phyloP scores from a whole-genome alignment of 495 filamentous ascomycete species.

The Chaetomidium leptoderma region DNA sequence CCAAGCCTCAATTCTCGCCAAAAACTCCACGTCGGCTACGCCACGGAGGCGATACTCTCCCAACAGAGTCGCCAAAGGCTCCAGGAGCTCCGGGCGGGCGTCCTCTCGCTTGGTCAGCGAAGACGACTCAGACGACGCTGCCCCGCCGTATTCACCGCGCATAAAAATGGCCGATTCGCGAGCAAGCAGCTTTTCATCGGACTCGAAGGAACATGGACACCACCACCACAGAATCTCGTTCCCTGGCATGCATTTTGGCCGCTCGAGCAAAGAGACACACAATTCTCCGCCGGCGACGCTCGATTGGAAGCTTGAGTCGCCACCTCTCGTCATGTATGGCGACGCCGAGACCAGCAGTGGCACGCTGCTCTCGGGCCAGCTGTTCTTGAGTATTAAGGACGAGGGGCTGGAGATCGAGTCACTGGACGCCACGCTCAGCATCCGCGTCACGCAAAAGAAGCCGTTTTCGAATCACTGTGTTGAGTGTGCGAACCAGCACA shows the following conservation, averaged over 20 bases:
- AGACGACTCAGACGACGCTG: conserved; percentile 29
- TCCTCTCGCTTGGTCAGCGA: conserved; percentile 35
- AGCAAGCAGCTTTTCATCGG: conserved; percentile 27
- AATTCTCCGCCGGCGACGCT: conserved; percentile 51
- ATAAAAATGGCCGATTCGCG: conserved; percentile 32
- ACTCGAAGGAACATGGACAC: conserved; percentile 29
- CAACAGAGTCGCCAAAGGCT: conserved; percentile 23
- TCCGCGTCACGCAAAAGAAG: conserved; percentile 66
- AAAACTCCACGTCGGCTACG: conserved; percentile 24
- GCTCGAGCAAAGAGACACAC: conserved; percentile 42
- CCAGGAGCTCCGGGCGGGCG: conserved; percentile 29
- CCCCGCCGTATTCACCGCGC: conserved; percentile 16
- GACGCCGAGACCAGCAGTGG: conserved; percentile 70
- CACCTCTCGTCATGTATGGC: conserved; percentile 82
- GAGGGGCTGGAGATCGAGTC: conserved; percentile 59
- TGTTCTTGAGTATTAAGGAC: conserved; percentile 67
- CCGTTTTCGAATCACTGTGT: conserved; percentile 73
- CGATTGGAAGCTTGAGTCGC: conserved; percentile 79
- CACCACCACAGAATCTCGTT: conserved; percentile 48
- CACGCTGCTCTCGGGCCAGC: conserved; percentile 79
- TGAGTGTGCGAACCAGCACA: conserved; percentile 65
- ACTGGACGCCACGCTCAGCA: conserved; percentile 64
- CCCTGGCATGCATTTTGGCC: conserved; percentile 44
- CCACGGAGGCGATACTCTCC: conserved; percentile 27
- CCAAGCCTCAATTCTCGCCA: conserved; percentile 31